Evolutionary conservation across 1,284 basidiomycete genomes (phyloP).

Genomic region (Tetrapyrgos nigripes): DNA sequence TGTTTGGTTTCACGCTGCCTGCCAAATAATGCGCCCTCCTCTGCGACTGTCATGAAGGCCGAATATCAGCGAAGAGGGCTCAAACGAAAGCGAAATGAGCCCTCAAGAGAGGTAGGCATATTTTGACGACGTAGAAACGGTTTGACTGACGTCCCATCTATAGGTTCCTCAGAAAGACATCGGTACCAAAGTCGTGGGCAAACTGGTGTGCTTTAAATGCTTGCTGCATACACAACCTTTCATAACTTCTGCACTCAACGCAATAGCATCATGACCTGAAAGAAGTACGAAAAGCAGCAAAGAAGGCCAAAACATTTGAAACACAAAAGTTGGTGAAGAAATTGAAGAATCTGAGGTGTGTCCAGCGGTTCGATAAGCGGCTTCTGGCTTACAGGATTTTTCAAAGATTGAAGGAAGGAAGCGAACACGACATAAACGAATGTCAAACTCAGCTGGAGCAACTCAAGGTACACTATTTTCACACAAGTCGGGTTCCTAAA

Average conservation of each 20-base stretch:
- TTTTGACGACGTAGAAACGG: no score
- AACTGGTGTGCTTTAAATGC: conserved; percentile 38
- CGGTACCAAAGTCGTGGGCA: conserved; percentile 42
- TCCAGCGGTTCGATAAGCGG: conserved; percentile 10
- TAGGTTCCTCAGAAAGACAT: conserved; percentile 38
- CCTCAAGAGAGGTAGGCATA: conserved; percentile 35
- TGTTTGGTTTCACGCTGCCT: no score
- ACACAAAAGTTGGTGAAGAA: conserved; percentile 85
- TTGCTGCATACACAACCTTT: not conserved
- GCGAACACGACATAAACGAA: conserved; percentile 48
- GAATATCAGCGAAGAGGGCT: conserved; percentile 27
- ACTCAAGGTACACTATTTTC: conserved; percentile 61
- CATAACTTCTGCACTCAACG: conserved; percentile 20
- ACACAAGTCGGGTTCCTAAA: conserved; percentile 5
- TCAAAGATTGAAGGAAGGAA: conserved; percentile 48
- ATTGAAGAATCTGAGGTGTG: conserved; percentile 74
- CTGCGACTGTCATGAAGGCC: conserved; percentile 21
- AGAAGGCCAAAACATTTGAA: conserved; percentile 86
- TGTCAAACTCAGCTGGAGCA: conserved; percentile 73
- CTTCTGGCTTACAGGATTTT: not conserved
- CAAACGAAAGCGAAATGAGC: conserved; percentile 50
- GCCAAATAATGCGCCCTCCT: no score
- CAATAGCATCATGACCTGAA: conserved; percentile 72
- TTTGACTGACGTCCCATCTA: conserved; percentile 13
- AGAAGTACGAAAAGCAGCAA: conserved; percentile 74